Evolutionary conservation across 768 basidiomycete genomes (phyloP), one percentile per base, ranked within the genome.

Genomic region (Leucosporidium scottii): DNA sequence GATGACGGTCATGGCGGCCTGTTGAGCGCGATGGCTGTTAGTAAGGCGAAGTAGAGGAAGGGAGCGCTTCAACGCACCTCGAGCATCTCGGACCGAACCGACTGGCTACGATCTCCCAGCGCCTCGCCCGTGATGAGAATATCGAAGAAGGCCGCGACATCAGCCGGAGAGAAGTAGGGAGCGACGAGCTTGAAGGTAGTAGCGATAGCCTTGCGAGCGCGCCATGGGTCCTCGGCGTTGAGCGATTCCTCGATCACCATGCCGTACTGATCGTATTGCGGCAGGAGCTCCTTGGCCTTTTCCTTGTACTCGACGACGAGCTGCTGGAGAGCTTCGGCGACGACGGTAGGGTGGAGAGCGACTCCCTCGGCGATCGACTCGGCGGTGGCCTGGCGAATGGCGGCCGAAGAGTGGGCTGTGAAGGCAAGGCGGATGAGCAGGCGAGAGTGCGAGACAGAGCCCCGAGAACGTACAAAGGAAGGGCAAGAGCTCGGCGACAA

Each of bases 251-350:
- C 85, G 59, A 94, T 87, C 60, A 98, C 83, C 89, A 98, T 94
- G 21, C 96, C 96, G 25, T 49, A 99, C 83, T 88, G 81, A 77
- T 98, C 96, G 75, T 90, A 97, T 77, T 96, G 91, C 0, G 93
- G 93, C 5, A 87, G 86, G 6, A 94, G 83, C 49, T 90, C 83
- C 77, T 88, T 92, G 3, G 91, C 90, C 83, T 91, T 94, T 62
- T 92, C 92, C 18, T 85, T 85, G 79, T 94, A 97, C 69, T 87
- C 83, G 0, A 82, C 83, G 75, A 90, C 81, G 53, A 97, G 78
- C 12, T 81, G 81, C 25, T 72, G 68, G 48, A 82, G 68, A 7
- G 80, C 76, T 1, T 73, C 69, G 10, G 72, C 68, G 25, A 91
- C 78, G 0, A 84, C 83, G 67, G 85, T 82, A 0, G 91, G 89